Base-by-base conservation (phyloP, 148 eudicot genomes). In the Camellia lanceoleosa region DNA sequence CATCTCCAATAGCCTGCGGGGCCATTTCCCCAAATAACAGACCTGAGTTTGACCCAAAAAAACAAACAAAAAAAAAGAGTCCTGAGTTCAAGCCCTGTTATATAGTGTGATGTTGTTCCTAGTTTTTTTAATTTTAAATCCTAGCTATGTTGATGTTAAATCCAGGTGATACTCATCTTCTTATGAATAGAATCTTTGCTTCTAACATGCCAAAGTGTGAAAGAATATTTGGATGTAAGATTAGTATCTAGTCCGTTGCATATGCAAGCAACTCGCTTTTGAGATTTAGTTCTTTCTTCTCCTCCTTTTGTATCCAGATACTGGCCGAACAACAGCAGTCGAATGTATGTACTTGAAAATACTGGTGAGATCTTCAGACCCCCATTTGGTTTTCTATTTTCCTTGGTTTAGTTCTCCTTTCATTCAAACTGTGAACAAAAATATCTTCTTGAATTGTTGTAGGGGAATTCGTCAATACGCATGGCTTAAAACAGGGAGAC, bases 251-350 rank as follows among this genome's bases (percentile, higher is more conserved):
- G 44, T 18, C 3, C 12, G 2, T 12, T 64, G 8, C 38, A 58
- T 11, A 58, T 15, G 71, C 54, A 46, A 69, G 13, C 73, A 41
- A 14, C 18, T 67, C 47, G 42, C n/a, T 62, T 20, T 11, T 18
- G 13, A 10, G 15, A 20, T 19, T 52, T 16, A 23, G 30, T 12
- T 54, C 54, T 66, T 79, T 68, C 65, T 65, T 14, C 47, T 73
- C 58, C 55, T 56, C 75, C 43, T 42, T 75, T 69, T 44, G 46
- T 10, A 73, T 64, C 73, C 87, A 90, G 98, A 84, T 94, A 79
- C 52, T 94, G 98, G 98, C 98, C 97, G 12, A 94, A 94, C 60
- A 94, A 94, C 84, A 90, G 81, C 84, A 94, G 98, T 73, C 81
- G 97, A 43, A 94, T 94, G 98, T 94, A 94, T 82, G 93, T 94